A percentile compares a stretch with the other conserved stretches of the same genome.
Conservation (phyloP, 2,329 filamentous ascomycete genomes). For the Samsoniella hepiali region DNA sequence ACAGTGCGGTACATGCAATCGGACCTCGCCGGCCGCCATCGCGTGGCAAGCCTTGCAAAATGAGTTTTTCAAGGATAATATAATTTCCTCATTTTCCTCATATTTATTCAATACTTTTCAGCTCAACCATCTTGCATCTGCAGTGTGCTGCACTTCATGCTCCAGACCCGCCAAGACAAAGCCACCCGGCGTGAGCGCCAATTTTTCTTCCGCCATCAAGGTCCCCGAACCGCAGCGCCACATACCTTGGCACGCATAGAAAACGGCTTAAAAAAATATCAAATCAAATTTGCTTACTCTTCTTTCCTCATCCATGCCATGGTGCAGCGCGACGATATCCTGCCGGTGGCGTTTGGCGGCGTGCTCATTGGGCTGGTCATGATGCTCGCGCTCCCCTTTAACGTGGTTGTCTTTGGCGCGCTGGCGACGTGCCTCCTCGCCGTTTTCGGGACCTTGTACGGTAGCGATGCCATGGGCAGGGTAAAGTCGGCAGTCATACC, state of each 20-base stretch:
- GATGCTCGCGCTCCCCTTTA: slow-evolving; percentile 14
- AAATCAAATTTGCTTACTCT: neutral
- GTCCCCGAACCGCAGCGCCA: slow-evolving; percentile 5
- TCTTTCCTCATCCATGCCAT: neutral
- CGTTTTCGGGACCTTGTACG: slow-evolving; percentile 8
- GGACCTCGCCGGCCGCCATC: too few relatives aligned
- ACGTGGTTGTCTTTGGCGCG: slow-evolving; percentile 8
- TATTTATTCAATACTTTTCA: neutral
- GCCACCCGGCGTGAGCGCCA: neutral
- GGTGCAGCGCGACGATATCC: slow-evolving; percentile 14
- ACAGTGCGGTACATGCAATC: too few relatives aligned
- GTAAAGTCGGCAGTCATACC: neutral
- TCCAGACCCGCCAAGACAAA: neutral
- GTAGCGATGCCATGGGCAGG: neutral
- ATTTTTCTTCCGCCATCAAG: slow-evolving; percentile 15
- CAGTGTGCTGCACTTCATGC: neutral
- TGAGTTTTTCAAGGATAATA: too few relatives aligned
- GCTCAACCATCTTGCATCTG: neutral
- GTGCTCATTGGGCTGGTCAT: slow-evolving; percentile 9
- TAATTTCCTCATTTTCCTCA: neutral
- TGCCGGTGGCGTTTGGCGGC: slow-evolving; percentile 12
- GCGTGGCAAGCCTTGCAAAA: too few relatives aligned
- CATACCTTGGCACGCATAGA: neutral
- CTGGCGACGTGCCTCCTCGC: slow-evolving; percentile 3
- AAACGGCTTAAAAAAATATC: neutral